A percentile compares a stretch with the other conserved stretches of the same genome.
Conservation (phyloP, 75 land plant species). For the Cryptomeria japonica region DNA sequence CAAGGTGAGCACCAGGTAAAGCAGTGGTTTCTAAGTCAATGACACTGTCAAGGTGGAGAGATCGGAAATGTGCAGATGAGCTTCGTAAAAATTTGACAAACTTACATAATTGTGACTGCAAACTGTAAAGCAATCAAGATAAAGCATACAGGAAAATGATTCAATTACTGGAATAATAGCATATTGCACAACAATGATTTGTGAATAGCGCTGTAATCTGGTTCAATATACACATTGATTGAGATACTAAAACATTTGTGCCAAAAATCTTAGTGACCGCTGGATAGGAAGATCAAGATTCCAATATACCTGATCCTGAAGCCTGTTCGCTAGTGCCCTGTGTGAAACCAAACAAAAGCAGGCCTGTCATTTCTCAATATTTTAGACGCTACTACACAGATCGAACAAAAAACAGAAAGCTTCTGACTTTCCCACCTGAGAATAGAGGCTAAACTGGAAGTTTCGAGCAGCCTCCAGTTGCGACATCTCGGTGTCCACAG, state of each 20-base stretch:
- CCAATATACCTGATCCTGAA: neutral
- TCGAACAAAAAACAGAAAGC: slow-evolving; percentile 5
- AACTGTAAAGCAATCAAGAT: neutral
- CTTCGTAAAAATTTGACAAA: neutral
- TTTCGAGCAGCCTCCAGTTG: slow-evolving; percentile 67
- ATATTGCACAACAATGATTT: neutral
- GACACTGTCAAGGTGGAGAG: neutral
- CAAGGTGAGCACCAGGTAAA: neutral
- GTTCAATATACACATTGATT: neutral
- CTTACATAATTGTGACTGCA: neutral
- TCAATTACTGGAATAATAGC: neutral
- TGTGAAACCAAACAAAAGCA: neutral
- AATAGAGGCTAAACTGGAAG: slow-evolving; percentile 40
- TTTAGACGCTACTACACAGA: neutral
- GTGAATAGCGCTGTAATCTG: neutral
- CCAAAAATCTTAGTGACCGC: neutral
- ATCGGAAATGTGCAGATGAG: neutral
- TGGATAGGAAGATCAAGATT: slow-evolving; percentile 4
- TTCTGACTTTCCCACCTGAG: slow-evolving; percentile 36
- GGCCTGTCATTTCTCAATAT: neutral
- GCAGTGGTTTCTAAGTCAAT: neutral
- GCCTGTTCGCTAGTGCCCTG: slow-evolving; percentile 1
- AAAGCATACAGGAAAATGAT: neutral
- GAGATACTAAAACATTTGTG: neutral
- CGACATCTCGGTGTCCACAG: slow-evolving; percentile 71